These are phyloP conservation scores for Colletotrichum tanaceti DNA, from an alignment of 2,329 filamentous ascomycete genomes.

Conservation along the genomic window DNA sequence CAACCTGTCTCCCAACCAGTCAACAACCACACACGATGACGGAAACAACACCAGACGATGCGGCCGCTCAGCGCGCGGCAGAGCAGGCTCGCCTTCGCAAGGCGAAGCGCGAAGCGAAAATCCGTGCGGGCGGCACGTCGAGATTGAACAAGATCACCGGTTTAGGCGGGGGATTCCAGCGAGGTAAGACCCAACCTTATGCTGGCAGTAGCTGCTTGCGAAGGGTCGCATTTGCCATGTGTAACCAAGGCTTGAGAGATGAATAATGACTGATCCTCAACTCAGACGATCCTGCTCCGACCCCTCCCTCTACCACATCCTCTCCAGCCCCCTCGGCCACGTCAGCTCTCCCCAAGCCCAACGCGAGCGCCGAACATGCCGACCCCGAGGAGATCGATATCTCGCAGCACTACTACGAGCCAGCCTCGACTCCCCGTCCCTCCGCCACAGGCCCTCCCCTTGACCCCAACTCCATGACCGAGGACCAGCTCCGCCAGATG, in stretches of 20 bases:
- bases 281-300: conserved; percentile 19
- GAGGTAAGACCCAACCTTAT: conserved; percentile 50
- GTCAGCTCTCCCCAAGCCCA: conserved; percentile 47
- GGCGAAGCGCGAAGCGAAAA: conserved; percentile 83
- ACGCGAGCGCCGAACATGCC: conserved; percentile 54
- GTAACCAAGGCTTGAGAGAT: neutral
- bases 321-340: conserved; percentile 42
- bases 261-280: neutral
- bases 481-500: conserved; percentile 73
- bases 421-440: conserved; percentile 48
- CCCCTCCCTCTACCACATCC: conserved; percentile 25
- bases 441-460: conserved; percentile 43
- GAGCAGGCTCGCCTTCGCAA: conserved; percentile 81
- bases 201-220: neutral
- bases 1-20: conserved; percentile 17
- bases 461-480: conserved; percentile 56
- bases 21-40: conserved; percentile 51
- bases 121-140: conserved; percentile 76
- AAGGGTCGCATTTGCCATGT: neutral
- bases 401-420: conserved; percentile 77
- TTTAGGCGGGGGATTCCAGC: conserved; percentile 68
- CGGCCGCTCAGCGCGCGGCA: conserved; percentile 63
- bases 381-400: conserved; percentile 85
- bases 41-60: conserved; percentile 57
- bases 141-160: conserved; percentile 81